These are phyloP conservation scores for Thamnidium elegans DNA, from an alignment of 192 early-diverging fungal species.

Conservation along the genomic window DNA sequence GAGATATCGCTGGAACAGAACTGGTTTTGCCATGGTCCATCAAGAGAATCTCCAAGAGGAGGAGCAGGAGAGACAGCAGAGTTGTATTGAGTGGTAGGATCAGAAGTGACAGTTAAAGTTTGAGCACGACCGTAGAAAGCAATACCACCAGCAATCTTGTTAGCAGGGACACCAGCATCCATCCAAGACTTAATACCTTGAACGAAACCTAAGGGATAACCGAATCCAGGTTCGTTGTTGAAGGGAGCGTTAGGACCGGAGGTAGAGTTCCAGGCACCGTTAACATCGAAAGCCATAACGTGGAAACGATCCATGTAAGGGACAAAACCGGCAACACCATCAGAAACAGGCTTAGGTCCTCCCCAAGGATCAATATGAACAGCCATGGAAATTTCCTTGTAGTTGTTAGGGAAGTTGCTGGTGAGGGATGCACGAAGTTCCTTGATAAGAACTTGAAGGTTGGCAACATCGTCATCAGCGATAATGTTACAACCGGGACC, in stretches of 20 bases:
- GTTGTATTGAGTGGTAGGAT: constrained; percentile 7
- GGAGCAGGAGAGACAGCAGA: constrained; percentile 13
- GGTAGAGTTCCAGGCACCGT: constrained; percentile 55
- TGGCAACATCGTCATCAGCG: constrained; percentile 47
- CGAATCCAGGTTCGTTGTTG: constrained; percentile 28
- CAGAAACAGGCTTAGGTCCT: constrained; percentile 39
- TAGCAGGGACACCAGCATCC: constrained; percentile 52
- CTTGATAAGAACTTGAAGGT: constrained; percentile 56
- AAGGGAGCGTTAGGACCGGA: constrained; percentile 54
- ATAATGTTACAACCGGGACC: constrained; percentile 59
- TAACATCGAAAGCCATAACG: constrained; percentile 66
- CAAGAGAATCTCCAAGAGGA: constrained; percentile 51
- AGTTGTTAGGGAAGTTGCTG: constrained; percentile 30
- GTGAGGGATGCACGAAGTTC: constrained; percentile 55
- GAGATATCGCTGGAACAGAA: constrained; percentile 43
- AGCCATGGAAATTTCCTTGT: constrained; percentile 63
- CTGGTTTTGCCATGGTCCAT: constrained; percentile 52
- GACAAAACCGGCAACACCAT: constrained; percentile 57
- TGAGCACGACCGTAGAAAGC: constrained; percentile 58
- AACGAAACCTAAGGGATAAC: constrained; percentile 36
- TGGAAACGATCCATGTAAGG: constrained; percentile 61
- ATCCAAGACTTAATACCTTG: constrained; percentile 57
- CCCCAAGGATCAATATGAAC: constrained; percentile 62
- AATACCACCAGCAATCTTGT: constrained; percentile 58
- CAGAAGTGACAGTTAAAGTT: constrained; percentile 28